Base-by-base conservation (phyloP, 2,329 filamentous ascomycete species). In the Penicillium brevicompactum region DNA sequence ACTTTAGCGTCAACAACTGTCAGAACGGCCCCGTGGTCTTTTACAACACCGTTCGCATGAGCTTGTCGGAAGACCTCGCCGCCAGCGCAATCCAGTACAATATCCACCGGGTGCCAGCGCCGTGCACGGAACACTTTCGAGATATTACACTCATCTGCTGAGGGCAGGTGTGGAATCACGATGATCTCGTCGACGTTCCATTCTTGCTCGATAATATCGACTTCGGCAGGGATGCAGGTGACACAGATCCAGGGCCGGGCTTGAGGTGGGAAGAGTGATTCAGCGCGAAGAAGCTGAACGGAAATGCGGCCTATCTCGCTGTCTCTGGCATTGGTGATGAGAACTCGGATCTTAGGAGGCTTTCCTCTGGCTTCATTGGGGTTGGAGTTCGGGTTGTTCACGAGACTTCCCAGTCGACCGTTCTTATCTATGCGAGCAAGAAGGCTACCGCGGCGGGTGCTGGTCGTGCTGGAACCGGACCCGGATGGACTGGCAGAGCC, bases 81-180 rank as follows among this genome's bases (percentile, higher is more conserved):
- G 30, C 72, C 74, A 11, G 68, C 62, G 51, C 74, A 77, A 49
- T 78, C 75, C 22, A 78, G 57, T 9, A 77, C 72, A 7, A 78
- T 56, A 59, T 78, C 74, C 8, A 76, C 74, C 0, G 74, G 71
- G 1, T 56, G 54, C 68, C 71, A 75, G 10, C 59, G 58, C 3
- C 64, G 67, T 5, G 62, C 47, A 9, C 61, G 62, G 63, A 76
- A 76, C 21, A 64, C 61, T 21, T 56, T 53, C 2, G 61, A 65
- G 27, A 76, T 63, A 55, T 75, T 66, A 45, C 65, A 69, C 14
- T 69, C 66, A 2, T 58, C 47, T 1, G 58, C 41, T 2, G 64
- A 46, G 0, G 70, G 65, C 3, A 68, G 60, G 31, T 62, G 59
- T 8, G 68, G 66, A 8, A 67, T 61, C 22, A 68, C 55, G n/a